phyloP scores from a whole-genome alignment of 208 protist genomes.

The Baffinella frigidus region DNA sequence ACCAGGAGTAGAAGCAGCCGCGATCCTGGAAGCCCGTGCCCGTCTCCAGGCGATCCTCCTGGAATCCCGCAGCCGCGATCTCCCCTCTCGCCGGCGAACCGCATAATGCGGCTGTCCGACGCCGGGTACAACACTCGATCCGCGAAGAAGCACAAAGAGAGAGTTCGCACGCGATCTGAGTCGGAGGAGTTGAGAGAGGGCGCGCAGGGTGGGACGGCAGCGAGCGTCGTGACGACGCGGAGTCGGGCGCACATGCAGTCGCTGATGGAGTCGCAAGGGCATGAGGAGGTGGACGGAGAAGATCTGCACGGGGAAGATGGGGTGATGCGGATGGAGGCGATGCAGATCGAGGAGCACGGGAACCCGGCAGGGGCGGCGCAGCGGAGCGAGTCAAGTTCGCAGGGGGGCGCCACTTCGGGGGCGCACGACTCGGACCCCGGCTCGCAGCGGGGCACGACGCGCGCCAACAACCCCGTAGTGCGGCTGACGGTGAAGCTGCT shows the following conservation, averaged over 20 bases:
- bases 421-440: neutral
- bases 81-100: too few species aligned
- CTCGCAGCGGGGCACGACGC: neutral
- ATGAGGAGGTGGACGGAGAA: too few species aligned
- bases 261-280: neutral
- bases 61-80: too few species aligned
- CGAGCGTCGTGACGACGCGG: neutral
- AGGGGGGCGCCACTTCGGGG: neutral
- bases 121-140: slow-evolving; percentile 43
- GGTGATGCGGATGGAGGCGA: neutral
- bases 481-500: slow-evolving; percentile 18
- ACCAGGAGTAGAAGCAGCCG: too few species aligned
- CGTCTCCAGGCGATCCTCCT: too few species aligned
- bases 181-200: neutral
- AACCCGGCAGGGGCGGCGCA: neutral
- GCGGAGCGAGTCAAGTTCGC: neutral
- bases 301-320: too few species aligned
- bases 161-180: neutral
- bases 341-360: neutral
- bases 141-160: slow-evolving; percentile 31
- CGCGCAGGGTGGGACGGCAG: neutral
- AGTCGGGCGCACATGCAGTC: neutral
- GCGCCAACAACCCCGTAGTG: slow-evolving; percentile 17
- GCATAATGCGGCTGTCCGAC: too few species aligned
- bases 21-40: too few species aligned